Conservation (phyloP, 1,284 basidiomycete genomes). For the Sporisorium iseilematis-ciliati region DNA sequence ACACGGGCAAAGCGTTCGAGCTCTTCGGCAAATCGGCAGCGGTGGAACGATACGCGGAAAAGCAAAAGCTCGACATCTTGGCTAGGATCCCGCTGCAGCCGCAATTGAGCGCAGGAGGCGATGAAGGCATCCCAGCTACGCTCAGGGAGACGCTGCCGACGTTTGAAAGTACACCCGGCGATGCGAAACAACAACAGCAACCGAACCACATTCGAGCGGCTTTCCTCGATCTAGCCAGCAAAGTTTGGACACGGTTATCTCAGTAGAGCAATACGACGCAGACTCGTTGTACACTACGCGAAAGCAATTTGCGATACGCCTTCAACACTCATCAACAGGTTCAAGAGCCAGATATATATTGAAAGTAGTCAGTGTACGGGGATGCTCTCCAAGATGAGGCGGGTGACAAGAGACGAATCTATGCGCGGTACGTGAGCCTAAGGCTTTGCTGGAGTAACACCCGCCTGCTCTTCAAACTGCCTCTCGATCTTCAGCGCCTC, state of each 20-base stretch:
- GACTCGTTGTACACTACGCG: not conserved
- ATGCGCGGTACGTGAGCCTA: not conserved
- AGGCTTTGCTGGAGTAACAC: constrained; percentile 42
- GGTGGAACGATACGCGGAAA: constrained; percentile 78
- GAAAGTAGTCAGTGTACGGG: not conserved
- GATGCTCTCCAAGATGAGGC: not conserved
- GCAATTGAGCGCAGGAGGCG: constrained; percentile 81
- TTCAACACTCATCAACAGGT: not conserved
- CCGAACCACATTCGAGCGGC: constrained; percentile 24
- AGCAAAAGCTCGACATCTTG: constrained; percentile 78
- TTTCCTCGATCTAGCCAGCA: constrained; percentile 50
- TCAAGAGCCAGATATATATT: not conserved
- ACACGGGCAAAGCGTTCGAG: constrained; percentile 79
- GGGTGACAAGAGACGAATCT: not conserved
- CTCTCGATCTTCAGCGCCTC: constrained; percentile 78
- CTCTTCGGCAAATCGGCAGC: constrained; percentile 81
- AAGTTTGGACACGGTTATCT: constrained; percentile 35
- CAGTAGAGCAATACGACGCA: constrained; percentile 1
- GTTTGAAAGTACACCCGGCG: constrained; percentile 36
- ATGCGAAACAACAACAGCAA: constrained; percentile 15
- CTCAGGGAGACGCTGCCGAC: constrained; percentile 63
- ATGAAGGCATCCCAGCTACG: constrained; percentile 76
- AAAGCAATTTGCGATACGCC: not conserved
- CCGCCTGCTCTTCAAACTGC: constrained; percentile 72
- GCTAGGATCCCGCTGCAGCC: constrained; percentile 88